phyloP scores from a whole-genome alignment of 2,329 filamentous ascomycete species.

The Fusarium stilboides region DNA sequence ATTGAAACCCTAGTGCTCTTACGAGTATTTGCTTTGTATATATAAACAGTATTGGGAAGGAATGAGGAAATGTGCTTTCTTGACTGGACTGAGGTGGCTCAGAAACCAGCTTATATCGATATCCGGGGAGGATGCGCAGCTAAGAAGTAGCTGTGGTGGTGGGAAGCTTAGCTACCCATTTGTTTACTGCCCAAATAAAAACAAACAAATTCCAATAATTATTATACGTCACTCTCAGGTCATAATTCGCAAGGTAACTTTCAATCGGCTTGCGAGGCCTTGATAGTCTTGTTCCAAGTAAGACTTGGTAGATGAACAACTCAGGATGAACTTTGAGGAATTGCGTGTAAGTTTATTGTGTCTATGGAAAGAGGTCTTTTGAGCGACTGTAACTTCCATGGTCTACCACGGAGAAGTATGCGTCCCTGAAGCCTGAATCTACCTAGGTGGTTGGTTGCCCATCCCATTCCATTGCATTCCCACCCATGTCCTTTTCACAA shows the following conservation, averaged over 20 bases:
- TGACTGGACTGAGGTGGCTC: slow-evolving; percentile 41
- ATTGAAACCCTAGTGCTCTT: slow-evolving; percentile 47
- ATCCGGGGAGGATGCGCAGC: slow-evolving; percentile 26
- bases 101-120: slow-evolving; percentile 39
- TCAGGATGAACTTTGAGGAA: too few relatives aligned
- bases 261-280: neutral
- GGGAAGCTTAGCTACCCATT: slow-evolving; percentile 29
- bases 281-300: neutral
- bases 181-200: slow-evolving; percentile 28
- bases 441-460: slow-evolving; percentile 2
- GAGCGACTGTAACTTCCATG: slow-evolving; percentile 8
- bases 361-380: slow-evolving; percentile 25
- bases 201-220: slow-evolving; percentile 33
- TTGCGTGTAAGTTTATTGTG: slow-evolving; percentile 13
- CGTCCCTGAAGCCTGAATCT: slow-evolving; percentile 11
- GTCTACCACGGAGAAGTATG: slow-evolving; percentile 2
- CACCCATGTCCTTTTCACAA: slow-evolving; percentile 10
- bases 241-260: neutral
- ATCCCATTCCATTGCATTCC: neutral
- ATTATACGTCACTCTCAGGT: neutral
- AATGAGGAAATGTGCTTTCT: slow-evolving; percentile 41
- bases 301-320: neutral
- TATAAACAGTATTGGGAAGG: slow-evolving; percentile 49
- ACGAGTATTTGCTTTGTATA: slow-evolving; percentile 52
- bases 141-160: slow-evolving; percentile 20